These are phyloP conservation scores for Brettanomyces nanus DNA, from an alignment of 805 yeast genomes.

Conservation along the genomic window DNA sequence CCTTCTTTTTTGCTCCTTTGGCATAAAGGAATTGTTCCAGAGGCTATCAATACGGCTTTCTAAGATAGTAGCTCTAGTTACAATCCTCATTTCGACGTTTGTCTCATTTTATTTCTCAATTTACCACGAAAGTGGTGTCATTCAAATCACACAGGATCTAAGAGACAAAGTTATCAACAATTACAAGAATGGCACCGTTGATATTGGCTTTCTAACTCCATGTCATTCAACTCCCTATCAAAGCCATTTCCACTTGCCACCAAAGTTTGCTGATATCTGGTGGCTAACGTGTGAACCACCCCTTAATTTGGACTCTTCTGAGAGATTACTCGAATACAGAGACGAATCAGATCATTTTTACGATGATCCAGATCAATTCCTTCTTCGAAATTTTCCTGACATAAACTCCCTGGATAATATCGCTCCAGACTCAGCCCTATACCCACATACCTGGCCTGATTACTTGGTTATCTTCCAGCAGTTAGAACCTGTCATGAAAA, in stretches of 20 bases:
- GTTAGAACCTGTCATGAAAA: slow-evolving; percentile 38
- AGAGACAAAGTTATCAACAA: slow-evolving; percentile 22
- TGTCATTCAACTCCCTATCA: slow-evolving; percentile 98
- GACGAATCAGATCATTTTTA: slow-evolving; percentile 88
- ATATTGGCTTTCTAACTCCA: slow-evolving; percentile 83
- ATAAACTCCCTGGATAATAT: slow-evolving; percentile 6
- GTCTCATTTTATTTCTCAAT: slow-evolving; percentile 36
- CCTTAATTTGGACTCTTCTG: slow-evolving; percentile 27
- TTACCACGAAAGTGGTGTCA: slow-evolving; percentile 83
- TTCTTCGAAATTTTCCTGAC: slow-evolving; percentile 46
- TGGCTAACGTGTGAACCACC: slow-evolving; percentile 93
- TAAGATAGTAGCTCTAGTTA: slow-evolving; percentile 5
- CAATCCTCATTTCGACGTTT: slow-evolving; percentile 9
- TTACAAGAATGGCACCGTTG: slow-evolving; percentile 25
- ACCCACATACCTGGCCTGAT: slow-evolving; percentile 55
- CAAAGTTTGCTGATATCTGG: slow-evolving; percentile 46
- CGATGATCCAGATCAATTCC: slow-evolving; percentile 50
- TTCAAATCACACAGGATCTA: slow-evolving; percentile 53
- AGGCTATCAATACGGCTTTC: slow-evolving; percentile 3
- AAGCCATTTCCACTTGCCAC: slow-evolving; percentile 59
- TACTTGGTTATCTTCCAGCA: slow-evolving; percentile 68
- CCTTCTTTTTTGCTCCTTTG: slow-evolving; percentile 41
- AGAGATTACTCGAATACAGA: slow-evolving; percentile 40
- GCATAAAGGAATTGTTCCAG: slow-evolving; percentile 15
- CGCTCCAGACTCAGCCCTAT: slow-evolving; percentile 9